Evolutionary conservation across 2,329 filamentous ascomycete species (phyloP), one percentile per base, ranked within the genome.

Genomic region (Apiospora kogelbergensis): DNA sequence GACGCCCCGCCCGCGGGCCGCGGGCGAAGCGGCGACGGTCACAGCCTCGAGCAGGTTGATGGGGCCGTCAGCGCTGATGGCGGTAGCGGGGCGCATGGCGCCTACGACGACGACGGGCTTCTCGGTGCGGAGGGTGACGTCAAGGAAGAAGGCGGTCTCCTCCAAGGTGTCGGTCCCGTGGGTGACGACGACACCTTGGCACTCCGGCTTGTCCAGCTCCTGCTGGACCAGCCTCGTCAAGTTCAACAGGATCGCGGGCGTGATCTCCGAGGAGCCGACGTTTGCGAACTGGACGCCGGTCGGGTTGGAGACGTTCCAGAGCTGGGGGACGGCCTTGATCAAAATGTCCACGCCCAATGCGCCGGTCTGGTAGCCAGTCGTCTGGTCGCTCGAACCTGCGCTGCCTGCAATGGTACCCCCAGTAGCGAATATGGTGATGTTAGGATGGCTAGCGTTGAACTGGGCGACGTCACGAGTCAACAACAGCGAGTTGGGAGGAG

Each of bases 111-210:
- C 83, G 6, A 91, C 82, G 0, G 89, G 88, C 76, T 90, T 90
- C 40, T 81, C 81, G 57, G 84, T 86, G 72, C 84, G 84, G 42
- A 90, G 76, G 0, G 86, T 88, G 3, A 87, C 78, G 71, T 90
- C 86, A 10, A 91, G 79, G 79, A 90, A 90, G 80, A 90, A 90
- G 10, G 88, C 86, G 0, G 86, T 85, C 76, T 91, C 89, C 73
- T 90, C 89, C 1, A 91, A 81, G 0, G 87, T 90, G 73, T 91
- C 89, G 10, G 89, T 91, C 64, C 89, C 89, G 73, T 91, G 89
- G 0, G 89, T 90, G 67, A 91, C 80, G 6, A 90, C 86, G 7
- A 85, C 86, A 44, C 84, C 88, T 78, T 80, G 77, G 42, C 77
- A 78, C 65, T 78, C 72, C n/a, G 79, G 78, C 68, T 74, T 76